Conservation (phyloP, 768 basidiomycete species). For the Rubroboletus pulcherrimus region DNA sequence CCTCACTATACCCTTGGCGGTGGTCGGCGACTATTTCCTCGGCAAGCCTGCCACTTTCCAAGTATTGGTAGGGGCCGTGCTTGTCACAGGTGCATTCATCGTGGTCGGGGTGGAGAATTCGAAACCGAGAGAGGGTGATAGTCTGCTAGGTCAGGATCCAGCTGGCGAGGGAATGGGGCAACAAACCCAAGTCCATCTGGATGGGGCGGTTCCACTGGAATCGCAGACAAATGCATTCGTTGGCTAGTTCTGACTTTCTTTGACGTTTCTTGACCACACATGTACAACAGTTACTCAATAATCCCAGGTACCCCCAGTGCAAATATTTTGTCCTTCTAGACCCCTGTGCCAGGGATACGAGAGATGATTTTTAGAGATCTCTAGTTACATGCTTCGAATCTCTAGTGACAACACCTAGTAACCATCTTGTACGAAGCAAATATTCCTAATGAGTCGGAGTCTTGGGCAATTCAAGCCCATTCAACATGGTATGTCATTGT, state of each 20-base stretch:
- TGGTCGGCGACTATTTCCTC: slow-evolving; percentile 74
- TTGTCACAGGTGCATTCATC: slow-evolving; percentile 79
- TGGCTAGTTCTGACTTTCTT: not conserved
- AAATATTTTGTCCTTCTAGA: not conserved
- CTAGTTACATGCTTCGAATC: not conserved
- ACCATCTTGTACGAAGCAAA: too few species aligned
- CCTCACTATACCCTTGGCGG: slow-evolving; percentile 89
- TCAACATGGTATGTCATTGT: slow-evolving; percentile 20
- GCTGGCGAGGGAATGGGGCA: slow-evolving; percentile 1
- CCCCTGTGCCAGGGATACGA: not conserved
- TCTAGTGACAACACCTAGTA: not conserved
- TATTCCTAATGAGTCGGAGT: not conserved
- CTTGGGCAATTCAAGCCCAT: not conserved
- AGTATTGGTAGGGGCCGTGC: slow-evolving; percentile 67
- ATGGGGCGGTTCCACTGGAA: slow-evolving; percentile 5
- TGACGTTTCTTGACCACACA: not conserved
- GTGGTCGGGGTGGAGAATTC: slow-evolving; percentile 59
- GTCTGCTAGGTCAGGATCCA: slow-evolving; percentile 1
- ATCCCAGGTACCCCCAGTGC: not conserved
- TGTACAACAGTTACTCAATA: not conserved
- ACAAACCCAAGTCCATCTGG: slow-evolving; percentile 3
- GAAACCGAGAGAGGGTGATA: slow-evolving; percentile 35
- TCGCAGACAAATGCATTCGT: slow-evolving; percentile 1
- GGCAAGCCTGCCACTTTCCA: slow-evolving; percentile 52
- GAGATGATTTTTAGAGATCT: not conserved